Percentiles rank a stretch among this genome's conserved stretches.
Conservation (phyloP, 805 yeast species). For the Yamadazyma olivae region DNA sequence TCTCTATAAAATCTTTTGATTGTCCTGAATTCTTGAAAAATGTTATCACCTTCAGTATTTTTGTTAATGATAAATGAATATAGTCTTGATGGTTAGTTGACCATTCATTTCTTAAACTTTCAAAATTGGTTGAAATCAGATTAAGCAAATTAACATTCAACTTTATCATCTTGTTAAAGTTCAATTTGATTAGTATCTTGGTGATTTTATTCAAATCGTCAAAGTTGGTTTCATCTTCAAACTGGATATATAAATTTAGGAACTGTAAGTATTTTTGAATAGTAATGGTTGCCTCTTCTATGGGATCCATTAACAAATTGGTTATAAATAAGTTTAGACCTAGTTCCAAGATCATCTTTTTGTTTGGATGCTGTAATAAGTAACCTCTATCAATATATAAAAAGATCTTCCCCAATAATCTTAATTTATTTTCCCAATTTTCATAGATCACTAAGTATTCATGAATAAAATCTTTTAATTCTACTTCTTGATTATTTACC, state of each 20-base stretch:
- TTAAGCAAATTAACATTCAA: slow-evolving; percentile 12
- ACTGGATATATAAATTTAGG: slow-evolving; percentile 7
- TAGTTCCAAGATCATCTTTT: slow-evolving; percentile 20
- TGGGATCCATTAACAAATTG: slow-evolving; percentile 8
- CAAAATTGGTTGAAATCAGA: slow-evolving; percentile 15
- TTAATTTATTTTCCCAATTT: slow-evolving; percentile 23
- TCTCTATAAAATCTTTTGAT: slow-evolving; percentile 14
- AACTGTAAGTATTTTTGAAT: slow-evolving; percentile 11
- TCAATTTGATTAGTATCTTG: slow-evolving; percentile 19
- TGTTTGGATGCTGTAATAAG: slow-evolving; percentile 29
- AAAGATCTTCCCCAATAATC: slow-evolving; percentile 26
- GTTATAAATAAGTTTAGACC: slow-evolving; percentile 22
- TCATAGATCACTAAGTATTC: slow-evolving; percentile 15
- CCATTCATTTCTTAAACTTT: slow-evolving; percentile 16
- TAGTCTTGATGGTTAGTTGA: slow-evolving; percentile 13
- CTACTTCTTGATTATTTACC: slow-evolving; percentile 3
- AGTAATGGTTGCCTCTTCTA: slow-evolving; percentile 3
- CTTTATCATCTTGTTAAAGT: slow-evolving; percentile 13
- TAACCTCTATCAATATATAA: slow-evolving; percentile 35
- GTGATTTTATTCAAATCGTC: slow-evolving; percentile 13
- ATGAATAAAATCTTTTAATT: slow-evolving; percentile 2
- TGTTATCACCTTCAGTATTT: slow-evolving; percentile 16
- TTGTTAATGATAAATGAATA: slow-evolving; percentile 10
- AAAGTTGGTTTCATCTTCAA: background rate
- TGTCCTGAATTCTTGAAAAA: slow-evolving; percentile 20